These are phyloP conservation scores for Rhamnella rubrinervis DNA, from an alignment of 331 rosid genomes.

Conservation along the genomic window DNA sequence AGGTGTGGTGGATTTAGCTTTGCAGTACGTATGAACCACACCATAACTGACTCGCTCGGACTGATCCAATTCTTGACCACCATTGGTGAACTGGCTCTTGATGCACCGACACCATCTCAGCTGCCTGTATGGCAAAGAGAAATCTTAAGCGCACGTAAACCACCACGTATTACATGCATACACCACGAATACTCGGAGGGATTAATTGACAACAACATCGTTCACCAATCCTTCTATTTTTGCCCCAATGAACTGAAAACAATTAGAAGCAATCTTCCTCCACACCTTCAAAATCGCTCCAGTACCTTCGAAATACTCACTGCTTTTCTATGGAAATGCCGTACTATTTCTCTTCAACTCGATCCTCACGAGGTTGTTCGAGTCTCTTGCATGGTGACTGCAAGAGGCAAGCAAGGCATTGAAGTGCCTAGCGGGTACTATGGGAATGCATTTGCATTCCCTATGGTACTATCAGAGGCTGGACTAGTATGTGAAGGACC, in stretches of 20 bases:
- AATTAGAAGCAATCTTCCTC: constrained; percentile 14
- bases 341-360: constrained; percentile 29
- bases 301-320: constrained; percentile 30
- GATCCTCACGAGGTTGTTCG: constrained; percentile 25
- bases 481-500: constrained; percentile 12
- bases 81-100: constrained; percentile 12
- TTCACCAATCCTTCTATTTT: constrained; percentile 32
- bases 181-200: constrained; percentile 1
- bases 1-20: constrained; percentile 21
- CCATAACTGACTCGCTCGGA: constrained; percentile 10
- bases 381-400: constrained; percentile 10
- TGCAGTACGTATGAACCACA: constrained; percentile 21
- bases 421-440: constrained; percentile 25
- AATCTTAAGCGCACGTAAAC: constrained; percentile 17
- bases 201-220: neutral
- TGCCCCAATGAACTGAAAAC: constrained; percentile 21
- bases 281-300: constrained; percentile 7
- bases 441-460: constrained; percentile 34
- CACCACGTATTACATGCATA: neutral
- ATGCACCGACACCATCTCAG: neutral
- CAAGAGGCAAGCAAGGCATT: neutral
- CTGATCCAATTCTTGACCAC: constrained; percentile 14
- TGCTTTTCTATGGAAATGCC: constrained; percentile 44
- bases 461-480: constrained; percentile 20
- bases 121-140: constrained; percentile 19